Evolutionary conservation across 352 stramenopile species (phyloP).

Genomic region (Albugo candida): DNA sequence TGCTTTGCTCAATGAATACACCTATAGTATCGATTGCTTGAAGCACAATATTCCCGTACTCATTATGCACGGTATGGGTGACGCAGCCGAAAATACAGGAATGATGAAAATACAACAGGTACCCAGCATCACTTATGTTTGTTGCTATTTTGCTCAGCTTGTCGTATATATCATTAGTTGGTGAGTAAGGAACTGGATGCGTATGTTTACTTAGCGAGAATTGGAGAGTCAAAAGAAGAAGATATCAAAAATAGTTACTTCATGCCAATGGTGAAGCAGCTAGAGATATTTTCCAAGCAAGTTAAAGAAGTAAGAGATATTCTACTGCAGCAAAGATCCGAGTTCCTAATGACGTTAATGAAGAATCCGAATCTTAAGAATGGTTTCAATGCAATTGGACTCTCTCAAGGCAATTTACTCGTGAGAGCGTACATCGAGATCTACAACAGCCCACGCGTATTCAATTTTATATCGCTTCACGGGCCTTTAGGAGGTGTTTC

Average conservation of each 20-base stretch:
- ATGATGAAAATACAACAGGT: constrained; percentile 76
- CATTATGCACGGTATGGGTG: constrained; percentile 89
- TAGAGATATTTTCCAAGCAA: constrained; percentile 78
- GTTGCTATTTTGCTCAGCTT: not conserved
- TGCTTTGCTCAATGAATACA: no score
- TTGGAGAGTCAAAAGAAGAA: constrained; percentile 54
- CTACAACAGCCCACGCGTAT: constrained; percentile 83
- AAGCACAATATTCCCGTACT: constrained; percentile 27
- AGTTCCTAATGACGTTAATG: not conserved
- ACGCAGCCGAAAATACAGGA: constrained; percentile 78
- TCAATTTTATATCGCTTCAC: constrained; percentile 84
- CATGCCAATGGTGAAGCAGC: constrained; percentile 80
- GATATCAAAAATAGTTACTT: constrained; percentile 90
- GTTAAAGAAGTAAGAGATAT: constrained; percentile 32
- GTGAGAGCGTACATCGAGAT: constrained; percentile 87
- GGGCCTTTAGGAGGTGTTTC: constrained; percentile 80
- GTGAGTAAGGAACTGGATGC: constrained; percentile 55
- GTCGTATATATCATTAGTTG: constrained; percentile 14
- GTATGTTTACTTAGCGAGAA: constrained; percentile 80
- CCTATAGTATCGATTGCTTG: not conserved
- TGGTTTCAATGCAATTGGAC: constrained; percentile 88
- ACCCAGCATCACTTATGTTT: not conserved
- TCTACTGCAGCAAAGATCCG: not conserved
- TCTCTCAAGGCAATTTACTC: constrained; percentile 88
- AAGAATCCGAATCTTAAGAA: constrained; percentile 58